These are phyloP conservation scores for Leccinellum luteum DNA, from an alignment of 768 basidiomycete genomes.

Conservation along the genomic window DNA sequence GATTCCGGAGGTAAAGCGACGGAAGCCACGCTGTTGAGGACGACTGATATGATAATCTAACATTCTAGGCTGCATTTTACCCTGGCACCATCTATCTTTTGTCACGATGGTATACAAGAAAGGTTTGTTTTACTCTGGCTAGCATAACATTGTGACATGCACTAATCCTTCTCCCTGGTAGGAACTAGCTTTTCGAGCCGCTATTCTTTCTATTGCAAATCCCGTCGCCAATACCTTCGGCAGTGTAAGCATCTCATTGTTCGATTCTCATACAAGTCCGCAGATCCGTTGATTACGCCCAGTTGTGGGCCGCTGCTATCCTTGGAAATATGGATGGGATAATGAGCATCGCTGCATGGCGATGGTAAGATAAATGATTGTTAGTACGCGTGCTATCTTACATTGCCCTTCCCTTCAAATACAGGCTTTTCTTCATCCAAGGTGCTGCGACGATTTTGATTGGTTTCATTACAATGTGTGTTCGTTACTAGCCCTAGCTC, in stretches of 20 bases:
- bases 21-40: neutral
- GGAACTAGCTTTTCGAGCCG: slow-evolving; percentile 64
- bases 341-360: slow-evolving; percentile 66
- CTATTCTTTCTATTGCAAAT: slow-evolving; percentile 55
- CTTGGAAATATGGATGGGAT: slow-evolving; percentile 57
- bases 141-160: neutral
- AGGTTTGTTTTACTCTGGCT: slow-evolving; percentile 4
- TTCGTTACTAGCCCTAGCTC: neutral
- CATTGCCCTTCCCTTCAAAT: neutral
- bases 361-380: slow-evolving; percentile 46
- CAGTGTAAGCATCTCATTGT: slow-evolving; percentile 41
- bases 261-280: neutral
- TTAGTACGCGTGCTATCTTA: neutral
- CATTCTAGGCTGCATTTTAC: slow-evolving; percentile 27
- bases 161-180: slow-evolving; percentile 15
- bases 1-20: slow-evolving; percentile 47
- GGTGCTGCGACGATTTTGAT: slow-evolving; percentile 26
- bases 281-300: neutral
- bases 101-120: slow-evolving; percentile 25
- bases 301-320: slow-evolving; percentile 54
- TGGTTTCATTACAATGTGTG: slow-evolving; percentile 53
- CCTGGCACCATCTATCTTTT: slow-evolving; percentile 37
- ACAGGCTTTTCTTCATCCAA: neutral
- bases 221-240: slow-evolving; percentile 68
- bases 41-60: neutral